A percentile compares a stretch with the other conserved stretches of the same genome.
Conservation (phyloP, 805 yeast species). For the Wickerhamomyces xylosicus region DNA sequence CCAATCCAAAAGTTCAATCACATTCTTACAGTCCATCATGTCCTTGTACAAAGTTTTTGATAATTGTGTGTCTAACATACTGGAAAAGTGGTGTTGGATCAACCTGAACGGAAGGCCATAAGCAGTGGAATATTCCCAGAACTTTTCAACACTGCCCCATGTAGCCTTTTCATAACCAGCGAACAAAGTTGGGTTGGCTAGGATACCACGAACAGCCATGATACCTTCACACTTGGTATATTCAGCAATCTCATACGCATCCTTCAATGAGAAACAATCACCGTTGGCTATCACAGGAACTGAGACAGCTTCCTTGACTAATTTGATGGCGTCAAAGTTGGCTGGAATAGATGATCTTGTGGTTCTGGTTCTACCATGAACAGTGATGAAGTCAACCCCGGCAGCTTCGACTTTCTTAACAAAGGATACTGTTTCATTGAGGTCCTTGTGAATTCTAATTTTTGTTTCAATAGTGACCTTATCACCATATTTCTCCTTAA, state of each 20-base stretch:
- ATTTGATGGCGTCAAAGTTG: constrained; percentile 69
- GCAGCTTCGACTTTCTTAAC: constrained; percentile 69
- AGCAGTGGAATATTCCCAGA: constrained; percentile 67
- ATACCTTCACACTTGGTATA: constrained; percentile 81
- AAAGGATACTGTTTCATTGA: constrained; percentile 60
- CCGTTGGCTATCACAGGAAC: constrained; percentile 96
- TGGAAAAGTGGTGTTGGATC: constrained; percentile 77
- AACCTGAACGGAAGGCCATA: constrained; percentile 82
- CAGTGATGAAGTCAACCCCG: constrained; percentile 90
- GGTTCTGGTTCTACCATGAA: constrained; percentile 82
- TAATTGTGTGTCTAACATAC: constrained; percentile 63
- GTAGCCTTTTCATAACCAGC: constrained; percentile 68
- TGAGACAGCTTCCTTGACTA: constrained; percentile 34
- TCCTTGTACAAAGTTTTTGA: constrained; percentile 39
- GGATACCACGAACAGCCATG: constrained; percentile 89
- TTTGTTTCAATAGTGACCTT: constrained; percentile 79
- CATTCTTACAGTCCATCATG: constrained; percentile 49
- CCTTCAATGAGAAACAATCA: constrained; percentile 69
- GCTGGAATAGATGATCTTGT: constrained; percentile 83
- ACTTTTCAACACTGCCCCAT: constrained; percentile 82
- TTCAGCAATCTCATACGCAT: constrained; percentile 51
- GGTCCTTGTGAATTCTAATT: constrained; percentile 76
- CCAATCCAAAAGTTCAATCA: constrained; percentile 71
- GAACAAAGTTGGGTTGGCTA: constrained; percentile 82
- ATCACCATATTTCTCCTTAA: constrained; percentile 65